Evolutionary conservation across 441 rosid species (phyloP).

Genomic region (Francoa sonchifolia): DNA sequence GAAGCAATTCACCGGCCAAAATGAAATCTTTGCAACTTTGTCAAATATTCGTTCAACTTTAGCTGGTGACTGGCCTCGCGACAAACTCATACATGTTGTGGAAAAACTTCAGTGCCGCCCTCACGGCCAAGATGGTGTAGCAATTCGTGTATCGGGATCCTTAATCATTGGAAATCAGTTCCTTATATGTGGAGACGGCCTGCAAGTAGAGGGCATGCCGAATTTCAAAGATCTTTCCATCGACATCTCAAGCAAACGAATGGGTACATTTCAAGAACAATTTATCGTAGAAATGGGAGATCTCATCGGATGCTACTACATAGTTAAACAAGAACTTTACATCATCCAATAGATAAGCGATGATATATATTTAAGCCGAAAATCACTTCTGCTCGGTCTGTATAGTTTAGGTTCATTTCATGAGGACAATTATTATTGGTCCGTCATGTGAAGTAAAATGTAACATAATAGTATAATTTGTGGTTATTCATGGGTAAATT

Average conservation of each 20-base stretch:
- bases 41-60: slow-evolving; percentile 62
- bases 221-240: slow-evolving; percentile 73
- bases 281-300: slow-evolving; percentile 52
- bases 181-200: slow-evolving; percentile 84
- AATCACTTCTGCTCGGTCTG: no score
- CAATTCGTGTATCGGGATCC: slow-evolving; percentile 74
- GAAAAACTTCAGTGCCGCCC: slow-evolving; percentile 80
- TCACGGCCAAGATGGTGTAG: slow-evolving; percentile 51
- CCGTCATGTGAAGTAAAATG: no score
- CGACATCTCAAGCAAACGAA: slow-evolving; percentile 58
- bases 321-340: slow-evolving; percentile 68
- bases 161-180: slow-evolving; percentile 78
- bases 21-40: slow-evolving; percentile 40
- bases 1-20: slow-evolving; percentile 40
- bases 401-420: no score
- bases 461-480: no score
- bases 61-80: slow-evolving; percentile 75
- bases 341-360: slow-evolving; percentile 22
- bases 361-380: no score
- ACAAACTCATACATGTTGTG: slow-evolving; percentile 76
- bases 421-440: no score
- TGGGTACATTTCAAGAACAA: slow-evolving; percentile 85
- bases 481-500: no score
- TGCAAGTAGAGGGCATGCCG: slow-evolving; percentile 85
- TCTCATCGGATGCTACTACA: slow-evolving; percentile 49